phyloP scores from a whole-genome alignment of 495 filamentous ascomycete species.

The Aspergillus mulundensis region DNA sequence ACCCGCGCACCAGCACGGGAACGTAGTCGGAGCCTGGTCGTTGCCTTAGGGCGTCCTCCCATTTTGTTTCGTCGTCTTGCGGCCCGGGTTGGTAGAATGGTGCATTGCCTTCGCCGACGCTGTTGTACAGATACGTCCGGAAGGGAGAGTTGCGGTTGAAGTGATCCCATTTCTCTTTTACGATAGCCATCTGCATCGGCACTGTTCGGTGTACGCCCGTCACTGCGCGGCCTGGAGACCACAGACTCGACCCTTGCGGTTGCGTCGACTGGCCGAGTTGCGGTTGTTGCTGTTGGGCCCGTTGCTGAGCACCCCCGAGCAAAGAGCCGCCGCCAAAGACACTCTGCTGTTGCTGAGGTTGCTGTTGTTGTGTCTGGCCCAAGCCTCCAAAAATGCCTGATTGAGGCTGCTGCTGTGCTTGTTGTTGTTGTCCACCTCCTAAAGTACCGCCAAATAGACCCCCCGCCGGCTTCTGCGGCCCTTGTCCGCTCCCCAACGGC shows the following conservation, averaged over 20 bases:
- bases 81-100: conserved; percentile 77
- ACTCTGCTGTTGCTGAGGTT: conserved; percentile 31
- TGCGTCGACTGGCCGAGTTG: conserved; percentile 35
- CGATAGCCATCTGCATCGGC: conserved; percentile 73
- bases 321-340: conserved; percentile 32
- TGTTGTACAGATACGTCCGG: conserved; percentile 91
- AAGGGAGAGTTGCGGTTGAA: conserved; percentile 68
- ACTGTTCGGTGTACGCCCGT: conserved; percentile 70
- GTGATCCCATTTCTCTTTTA: conserved; percentile 83
- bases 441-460: conserved; percentile 6
- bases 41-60: conserved; percentile 87
- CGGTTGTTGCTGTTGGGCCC: conserved; percentile 36
- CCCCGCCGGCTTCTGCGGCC: conserved; percentile 37
- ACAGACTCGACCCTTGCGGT: conserved; percentile 38
- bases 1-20: conserved; percentile 67
- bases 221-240: conserved; percentile 46
- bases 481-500: conserved; percentile 23
- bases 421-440: conserved; percentile 25
- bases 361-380: conserved; percentile 27
- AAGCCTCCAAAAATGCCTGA: conserved; percentile 18
- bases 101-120: conserved; percentile 70
- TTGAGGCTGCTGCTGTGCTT: conserved; percentile 40
- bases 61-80: conserved; percentile 75
- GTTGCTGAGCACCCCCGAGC: conserved; percentile 34
- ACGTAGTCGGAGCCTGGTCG: conserved; percentile 76